A percentile compares a stretch with the other conserved stretches of the same genome.
Conservation (phyloP, 768 basidiomycete genomes). For the Panellus pusillus region DNA sequence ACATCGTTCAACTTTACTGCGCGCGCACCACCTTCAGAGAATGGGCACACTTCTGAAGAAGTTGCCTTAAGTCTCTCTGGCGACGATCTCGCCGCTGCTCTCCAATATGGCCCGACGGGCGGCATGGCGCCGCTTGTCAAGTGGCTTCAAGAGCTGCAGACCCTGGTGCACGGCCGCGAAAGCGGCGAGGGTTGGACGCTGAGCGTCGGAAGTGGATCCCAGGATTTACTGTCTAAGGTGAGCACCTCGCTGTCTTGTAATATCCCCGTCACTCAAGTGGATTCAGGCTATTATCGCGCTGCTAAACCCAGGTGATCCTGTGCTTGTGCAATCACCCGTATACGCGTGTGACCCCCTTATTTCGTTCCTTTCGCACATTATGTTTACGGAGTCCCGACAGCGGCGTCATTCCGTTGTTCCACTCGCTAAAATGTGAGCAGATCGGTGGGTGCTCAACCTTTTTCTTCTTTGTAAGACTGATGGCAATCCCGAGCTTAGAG, state of each 20-base stretch:
- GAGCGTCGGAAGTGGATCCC: slow-evolving; percentile 80
- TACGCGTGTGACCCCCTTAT: slow-evolving; percentile 55
- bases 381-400: slow-evolving; percentile 32
- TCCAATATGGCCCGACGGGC: slow-evolving; percentile 77
- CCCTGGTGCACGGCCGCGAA: slow-evolving; percentile 61
- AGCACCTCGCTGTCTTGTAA: slow-evolving; percentile 11
- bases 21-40: slow-evolving; percentile 43
- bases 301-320: slow-evolving; percentile 74
- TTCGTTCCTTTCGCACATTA: slow-evolving; percentile 17
- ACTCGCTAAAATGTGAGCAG: slow-evolving; percentile 53
- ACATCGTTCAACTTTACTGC: slow-evolving; percentile 71
- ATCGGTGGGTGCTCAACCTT: slow-evolving; percentile 43
- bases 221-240: slow-evolving; percentile 89
- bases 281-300: slow-evolving; percentile 67
- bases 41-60: slow-evolving; percentile 32
- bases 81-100: slow-evolving; percentile 58
- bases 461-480: not conserved
- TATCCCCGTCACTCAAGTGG: slow-evolving; percentile 15
- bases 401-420: slow-evolving; percentile 66
- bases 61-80: slow-evolving; percentile 54
- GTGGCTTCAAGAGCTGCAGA: slow-evolving; percentile 77
- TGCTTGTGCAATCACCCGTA: slow-evolving; percentile 81
- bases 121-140: slow-evolving; percentile 64
- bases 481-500: slow-evolving; percentile 43
- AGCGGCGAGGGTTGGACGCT: slow-evolving; percentile 70